A percentile compares a stretch with the other conserved stretches of the same genome.
These are phyloP conservation scores for Austropuccinia psidii DNA, from an alignment of 1,284 basidiomycete species.

Conservation along the genomic window DNA sequence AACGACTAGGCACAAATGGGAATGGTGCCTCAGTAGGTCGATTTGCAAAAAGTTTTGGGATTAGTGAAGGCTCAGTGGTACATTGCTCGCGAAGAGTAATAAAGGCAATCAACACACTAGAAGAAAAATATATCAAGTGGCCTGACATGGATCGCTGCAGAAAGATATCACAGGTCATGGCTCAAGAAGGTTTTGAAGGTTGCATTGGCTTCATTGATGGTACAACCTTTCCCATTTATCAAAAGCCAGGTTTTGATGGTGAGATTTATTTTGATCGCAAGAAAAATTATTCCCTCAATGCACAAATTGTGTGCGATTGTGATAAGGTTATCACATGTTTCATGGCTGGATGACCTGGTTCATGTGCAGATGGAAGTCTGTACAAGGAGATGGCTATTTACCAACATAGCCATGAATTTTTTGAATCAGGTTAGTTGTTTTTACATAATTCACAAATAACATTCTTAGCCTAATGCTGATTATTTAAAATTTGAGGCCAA, in stretches of 20 bases:
- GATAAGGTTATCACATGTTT: background rate
- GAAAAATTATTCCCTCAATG: background rate
- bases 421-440: background rate
- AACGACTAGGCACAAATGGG: slow-evolving; percentile 11
- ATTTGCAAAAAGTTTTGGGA: background rate
- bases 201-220: background rate
- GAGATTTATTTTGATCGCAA: slow-evolving; percentile 6
- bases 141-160: background rate
- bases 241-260: background rate
- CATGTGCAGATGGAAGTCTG: background rate
- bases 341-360: background rate
- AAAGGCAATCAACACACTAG: background rate
- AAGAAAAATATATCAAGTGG: background rate
- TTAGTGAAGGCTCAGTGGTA: slow-evolving; percentile 1
- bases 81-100: background rate
- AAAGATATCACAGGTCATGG: background rate
- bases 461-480: no score
- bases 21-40: slow-evolving; percentile 1
- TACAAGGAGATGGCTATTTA: background rate
- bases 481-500: background rate
- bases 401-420: background rate
- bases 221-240: background rate
- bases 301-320: slow-evolving; percentile 1
- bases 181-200: background rate
- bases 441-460: no score